Base-by-base conservation (phyloP, 2,329 filamentous ascomycete genomes). In the Ceratocystis alfenasii region DNA sequence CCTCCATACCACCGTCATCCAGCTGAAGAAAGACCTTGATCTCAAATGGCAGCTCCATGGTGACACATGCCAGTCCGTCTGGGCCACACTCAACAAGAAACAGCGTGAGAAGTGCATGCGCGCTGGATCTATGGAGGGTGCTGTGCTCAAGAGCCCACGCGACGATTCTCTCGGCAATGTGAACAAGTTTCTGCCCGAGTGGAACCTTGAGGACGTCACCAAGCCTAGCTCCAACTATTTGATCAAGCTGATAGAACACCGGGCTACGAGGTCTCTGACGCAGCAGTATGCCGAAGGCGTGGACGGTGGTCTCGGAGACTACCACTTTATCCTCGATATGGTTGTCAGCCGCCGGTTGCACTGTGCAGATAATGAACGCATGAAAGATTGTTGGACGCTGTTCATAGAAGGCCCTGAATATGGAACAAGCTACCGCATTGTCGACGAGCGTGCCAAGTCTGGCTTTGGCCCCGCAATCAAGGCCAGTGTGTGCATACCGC, bases 151-250 rank as follows among this genome's bases (percentile, higher is more conserved):
- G 65, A 70, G 76, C 57, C 65, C 74, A 1, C 30, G 25, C 2
- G 77, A 80, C 63, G 30, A 33, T 1, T 73, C 74, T 0, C 15
- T 78, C 28, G 77, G 75, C 0, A 72, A 72, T n/a, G 70, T 75
- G 17, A 75, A 68, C 69, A 76, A 75, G n/a, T 57, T 79, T 1
- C 69, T 76, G 0, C 77, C 78, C 0, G 79, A 80, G 61, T 75
- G 73, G 73, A 80, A 81, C 66, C 65, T 80, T 0, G 72, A 70
- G 6, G 76, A 80, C 28, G 70, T 80, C 1, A 69, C 75, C 2
- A 69, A 71, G 0, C 70, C 74, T 0, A 71, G 69, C 1, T 73
- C 77, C 0, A 72, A 78, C n/a, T 72, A 66, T 1, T 65, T 79
- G 3, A 71, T 80, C 1, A 70, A 75, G 12, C 68, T 77, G 5